Base-by-base conservation (phyloP, 2,329 filamentous ascomycete genomes). In the Penicillium sp. region DNA sequence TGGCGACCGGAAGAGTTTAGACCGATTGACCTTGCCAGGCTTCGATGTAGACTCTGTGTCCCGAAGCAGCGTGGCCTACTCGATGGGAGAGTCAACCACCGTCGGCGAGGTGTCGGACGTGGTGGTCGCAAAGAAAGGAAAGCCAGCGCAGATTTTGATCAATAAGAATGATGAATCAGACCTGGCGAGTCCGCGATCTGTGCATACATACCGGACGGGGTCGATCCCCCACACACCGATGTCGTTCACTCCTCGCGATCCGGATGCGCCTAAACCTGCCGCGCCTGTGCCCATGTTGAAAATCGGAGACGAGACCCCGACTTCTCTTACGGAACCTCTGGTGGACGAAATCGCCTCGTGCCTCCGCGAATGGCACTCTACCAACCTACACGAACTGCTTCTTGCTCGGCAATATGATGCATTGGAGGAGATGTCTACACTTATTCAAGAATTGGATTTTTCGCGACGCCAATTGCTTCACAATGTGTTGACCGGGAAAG, bases 311-410 rank as follows among this genome's bases (percentile, higher is more conserved):
- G 94, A 99, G 76, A 96, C 91, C 2, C 90, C 92, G 1, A 95
- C 90, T 0, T 96, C 91, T 5, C 79, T 83, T 14, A 86, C 89
- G 8, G 95, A 99, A 69, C 94, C 94, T 2, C 74, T 99, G 55
- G 92, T 99, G 22, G 94, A 99, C 72, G 94, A 99, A 71, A 97
- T 99, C 63, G 92, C 94, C 13, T 96, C 92, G 3, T 99, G 94
- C 69, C 76, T 99, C 57, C 85, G 94, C 62, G 94, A 99, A 80
- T 99, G 94, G 95, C 92, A 99, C 74, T 95, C 94, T 18, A 96
- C 92, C 16, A 95, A 96, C 67, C 80, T 99, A 14, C 95, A 99
- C 74, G 90, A 95, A 68, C 79, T 97, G 22, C 81, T 99, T 1
- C 81, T 99, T 8, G 85, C 85, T 18, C 83, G 90, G 54, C 85